phyloP scores from a whole-genome alignment of 1,284 basidiomycete genomes.

The Gastroboletus turbinatus region DNA sequence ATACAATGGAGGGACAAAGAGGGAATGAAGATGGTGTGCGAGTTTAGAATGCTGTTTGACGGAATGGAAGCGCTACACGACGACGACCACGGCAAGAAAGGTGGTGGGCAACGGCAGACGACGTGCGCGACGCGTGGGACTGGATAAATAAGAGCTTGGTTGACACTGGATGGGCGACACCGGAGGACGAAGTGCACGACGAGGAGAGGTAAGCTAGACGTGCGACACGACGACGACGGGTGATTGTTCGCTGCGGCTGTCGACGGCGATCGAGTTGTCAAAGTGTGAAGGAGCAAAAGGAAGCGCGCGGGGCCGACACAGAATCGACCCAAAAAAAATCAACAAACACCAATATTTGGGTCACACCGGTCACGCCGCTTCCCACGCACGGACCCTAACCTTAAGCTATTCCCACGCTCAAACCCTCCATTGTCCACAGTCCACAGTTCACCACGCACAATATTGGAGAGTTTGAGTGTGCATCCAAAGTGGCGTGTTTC shows the following conservation, averaged over 20 bases:
- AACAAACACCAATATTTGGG: slow-evolving; percentile 43
- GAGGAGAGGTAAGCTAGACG: slow-evolving; percentile 26
- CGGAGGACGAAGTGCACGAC: slow-evolving; percentile 25
- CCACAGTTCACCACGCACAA: slow-evolving; percentile 3
- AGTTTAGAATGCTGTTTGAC: slow-evolving; percentile 26
- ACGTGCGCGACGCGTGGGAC: slow-evolving; percentile 40
- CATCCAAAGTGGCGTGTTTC: background rate
- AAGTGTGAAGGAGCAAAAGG: slow-evolving; percentile 43
- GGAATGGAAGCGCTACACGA: slow-evolving; percentile 17
- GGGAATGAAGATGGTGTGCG: slow-evolving; percentile 24
- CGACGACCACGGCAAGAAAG: slow-evolving; percentile 16
- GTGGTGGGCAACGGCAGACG: slow-evolving; percentile 27
- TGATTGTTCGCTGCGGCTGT: slow-evolving; percentile 34
- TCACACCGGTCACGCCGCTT: slow-evolving; percentile 36
- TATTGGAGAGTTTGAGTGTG: slow-evolving; percentile 1
- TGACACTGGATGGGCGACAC: slow-evolving; percentile 17
- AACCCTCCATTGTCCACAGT: slow-evolving; percentile 20
- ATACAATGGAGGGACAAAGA: slow-evolving; percentile 34
- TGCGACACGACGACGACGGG: slow-evolving; percentile 32
- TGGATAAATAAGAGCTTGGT: slow-evolving; percentile 32
- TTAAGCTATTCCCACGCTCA: slow-evolving; percentile 35
- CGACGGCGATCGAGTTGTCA: slow-evolving; percentile 41
- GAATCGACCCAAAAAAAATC: slow-evolving; percentile 40
- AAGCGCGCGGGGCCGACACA: slow-evolving; percentile 47
- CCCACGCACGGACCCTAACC: slow-evolving; percentile 45